Conservation (phyloP, 2,329 filamentous ascomycete species). For the Samsoniella hepiali region DNA sequence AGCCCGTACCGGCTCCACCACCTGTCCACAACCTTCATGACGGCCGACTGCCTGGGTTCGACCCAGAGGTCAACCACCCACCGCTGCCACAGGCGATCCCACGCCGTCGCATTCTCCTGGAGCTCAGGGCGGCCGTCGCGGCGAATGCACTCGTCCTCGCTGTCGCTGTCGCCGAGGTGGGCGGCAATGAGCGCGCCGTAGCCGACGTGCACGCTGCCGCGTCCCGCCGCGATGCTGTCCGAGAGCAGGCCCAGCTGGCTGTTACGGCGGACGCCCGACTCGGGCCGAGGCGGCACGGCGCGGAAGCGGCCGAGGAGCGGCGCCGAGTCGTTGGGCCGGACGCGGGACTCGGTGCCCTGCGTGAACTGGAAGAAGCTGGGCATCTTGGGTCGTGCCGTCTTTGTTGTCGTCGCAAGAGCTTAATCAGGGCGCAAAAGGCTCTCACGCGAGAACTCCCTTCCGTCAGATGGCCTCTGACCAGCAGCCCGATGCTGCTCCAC, state of each 20-base stretch:
- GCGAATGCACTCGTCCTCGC: slow-evolving; percentile 33
- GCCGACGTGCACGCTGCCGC: slow-evolving; percentile 54
- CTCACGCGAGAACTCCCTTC: not conserved
- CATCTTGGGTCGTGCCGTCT: slow-evolving; percentile 38
- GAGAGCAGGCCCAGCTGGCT: slow-evolving; percentile 42
- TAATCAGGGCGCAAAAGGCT: no score
- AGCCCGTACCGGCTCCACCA: slow-evolving; percentile 64
- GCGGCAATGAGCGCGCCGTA: slow-evolving; percentile 53
- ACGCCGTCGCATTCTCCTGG: slow-evolving; percentile 25
- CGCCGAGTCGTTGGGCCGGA: slow-evolving; percentile 52
- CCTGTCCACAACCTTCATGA: slow-evolving; percentile 55
- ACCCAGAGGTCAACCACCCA: slow-evolving; percentile 55
- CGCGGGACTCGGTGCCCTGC: slow-evolving; percentile 58
- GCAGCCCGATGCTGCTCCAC: slow-evolving; percentile 18
- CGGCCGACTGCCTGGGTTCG: slow-evolving; percentile 55
- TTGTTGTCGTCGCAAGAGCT: no score
- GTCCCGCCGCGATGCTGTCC: slow-evolving; percentile 32
- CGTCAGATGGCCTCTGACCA: not conserved
- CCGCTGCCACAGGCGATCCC: slow-evolving; percentile 36
- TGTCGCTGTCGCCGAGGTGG: slow-evolving; percentile 37
- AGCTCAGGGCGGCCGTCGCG: slow-evolving; percentile 25
- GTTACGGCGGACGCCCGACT: slow-evolving; percentile 28
- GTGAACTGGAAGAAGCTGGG: slow-evolving; percentile 66
- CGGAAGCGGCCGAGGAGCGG: slow-evolving; percentile 64
- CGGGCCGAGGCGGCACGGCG: slow-evolving; percentile 51